Conservation (phyloP, 148 eudicot genomes). For the Pharnaceum exiguum region DNA sequence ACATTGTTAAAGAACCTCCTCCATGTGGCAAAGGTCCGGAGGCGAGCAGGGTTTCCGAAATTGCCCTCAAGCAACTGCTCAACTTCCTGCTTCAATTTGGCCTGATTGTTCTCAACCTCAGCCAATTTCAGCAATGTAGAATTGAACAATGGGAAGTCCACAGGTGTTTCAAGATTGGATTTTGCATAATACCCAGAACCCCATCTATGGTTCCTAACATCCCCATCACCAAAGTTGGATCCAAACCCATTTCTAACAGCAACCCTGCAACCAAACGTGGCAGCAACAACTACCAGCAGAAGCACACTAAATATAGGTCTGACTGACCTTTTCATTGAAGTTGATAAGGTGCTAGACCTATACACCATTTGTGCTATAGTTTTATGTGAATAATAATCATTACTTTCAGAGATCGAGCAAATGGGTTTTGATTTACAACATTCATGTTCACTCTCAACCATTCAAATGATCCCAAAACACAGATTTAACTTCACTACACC, state of each 20-base stretch:
- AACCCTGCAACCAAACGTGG: slow-evolving; percentile 41
- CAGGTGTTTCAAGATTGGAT: neutral
- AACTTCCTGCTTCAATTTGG: slow-evolving; percentile 37
- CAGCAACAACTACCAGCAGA: slow-evolving; percentile 42
- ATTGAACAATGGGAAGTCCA: slow-evolving; percentile 40
- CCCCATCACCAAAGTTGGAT: slow-evolving; percentile 17
- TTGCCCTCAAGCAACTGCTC: slow-evolving; percentile 48
- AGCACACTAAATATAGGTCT: slow-evolving; percentile 44
- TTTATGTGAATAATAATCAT: slow-evolving; percentile 18
- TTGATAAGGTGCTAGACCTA: slow-evolving; percentile 18
- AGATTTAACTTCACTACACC: neutral
- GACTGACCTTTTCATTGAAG: slow-evolving; percentile 46
- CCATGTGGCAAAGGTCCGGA: slow-evolving; percentile 42
- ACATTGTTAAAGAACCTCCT: slow-evolving; percentile 24
- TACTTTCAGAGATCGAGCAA: slow-evolving; percentile 33
- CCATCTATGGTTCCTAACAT: slow-evolving; percentile 4
- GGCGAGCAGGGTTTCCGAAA: slow-evolving; percentile 21
- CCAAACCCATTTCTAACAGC: slow-evolving; percentile 29
- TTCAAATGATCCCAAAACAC: slow-evolving; percentile 4
- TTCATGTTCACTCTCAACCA: slow-evolving; percentile 29
- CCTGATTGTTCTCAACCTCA: slow-evolving; percentile 43
- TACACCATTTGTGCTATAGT: slow-evolving; percentile 24
- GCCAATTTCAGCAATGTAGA: slow-evolving; percentile 57
- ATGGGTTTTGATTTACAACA: slow-evolving; percentile 7
- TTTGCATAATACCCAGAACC: slow-evolving; percentile 1